These are phyloP conservation scores for Alternaria incomplexa DNA, from an alignment of 2,329 filamentous ascomycete species.

Conservation along the genomic window DNA sequence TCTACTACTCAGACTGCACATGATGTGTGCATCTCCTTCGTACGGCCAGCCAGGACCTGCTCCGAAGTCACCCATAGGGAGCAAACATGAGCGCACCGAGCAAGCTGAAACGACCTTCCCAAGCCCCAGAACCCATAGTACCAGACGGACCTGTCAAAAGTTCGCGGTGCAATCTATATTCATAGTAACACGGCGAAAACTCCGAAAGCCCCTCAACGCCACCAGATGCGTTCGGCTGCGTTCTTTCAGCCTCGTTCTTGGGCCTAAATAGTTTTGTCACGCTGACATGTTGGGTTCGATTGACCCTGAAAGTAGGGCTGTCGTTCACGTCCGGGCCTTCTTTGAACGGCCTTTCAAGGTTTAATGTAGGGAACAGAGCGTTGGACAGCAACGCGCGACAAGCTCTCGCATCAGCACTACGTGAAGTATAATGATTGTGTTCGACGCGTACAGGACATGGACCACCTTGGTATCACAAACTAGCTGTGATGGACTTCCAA, in stretches of 20 bases:
- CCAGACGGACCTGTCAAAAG: background rate
- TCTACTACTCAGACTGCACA: background rate
- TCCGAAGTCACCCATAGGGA: background rate
- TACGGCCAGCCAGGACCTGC: background rate
- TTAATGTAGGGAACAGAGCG: background rate
- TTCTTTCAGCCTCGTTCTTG: background rate
- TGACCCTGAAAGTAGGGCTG: background rate
- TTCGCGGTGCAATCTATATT: background rate
- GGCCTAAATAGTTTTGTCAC: background rate
- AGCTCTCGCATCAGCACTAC: background rate
- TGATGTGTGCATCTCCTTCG: background rate
- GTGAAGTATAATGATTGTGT: background rate
- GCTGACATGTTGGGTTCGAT: background rate
- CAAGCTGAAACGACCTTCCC: background rate
- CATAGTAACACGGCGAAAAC: background rate
- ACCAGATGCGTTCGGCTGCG: background rate
- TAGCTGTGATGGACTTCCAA: background rate
- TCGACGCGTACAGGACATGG: background rate
- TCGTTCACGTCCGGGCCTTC: background rate
- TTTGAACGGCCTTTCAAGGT: background rate
- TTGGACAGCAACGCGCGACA: background rate
- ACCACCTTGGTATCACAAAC: background rate
- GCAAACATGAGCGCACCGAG: background rate
- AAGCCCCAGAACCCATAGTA: background rate
- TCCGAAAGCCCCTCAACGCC: background rate